These are phyloP conservation scores for Thyridium curvatum DNA, from an alignment of 2,329 filamentous ascomycete genomes.

Conservation along the genomic window DNA sequence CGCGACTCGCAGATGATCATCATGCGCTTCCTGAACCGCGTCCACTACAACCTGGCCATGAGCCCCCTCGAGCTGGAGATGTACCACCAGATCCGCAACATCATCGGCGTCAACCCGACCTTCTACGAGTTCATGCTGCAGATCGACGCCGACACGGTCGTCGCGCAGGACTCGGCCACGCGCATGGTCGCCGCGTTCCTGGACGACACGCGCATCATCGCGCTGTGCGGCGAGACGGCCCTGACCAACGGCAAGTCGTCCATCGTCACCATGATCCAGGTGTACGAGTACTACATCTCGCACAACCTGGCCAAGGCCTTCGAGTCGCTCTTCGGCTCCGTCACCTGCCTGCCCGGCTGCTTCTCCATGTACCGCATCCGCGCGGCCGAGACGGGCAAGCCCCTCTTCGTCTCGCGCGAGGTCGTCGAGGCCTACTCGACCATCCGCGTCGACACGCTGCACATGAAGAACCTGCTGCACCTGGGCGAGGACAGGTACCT, in stretches of 20 bases:
- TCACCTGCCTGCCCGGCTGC: slow-evolving; percentile 96
- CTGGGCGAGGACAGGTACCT: slow-evolving; percentile 96
- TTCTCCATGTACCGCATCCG: slow-evolving; percentile 99
- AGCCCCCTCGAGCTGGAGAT: slow-evolving; percentile 95
- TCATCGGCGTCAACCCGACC: slow-evolving; percentile 96
- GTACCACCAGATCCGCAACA: slow-evolving; percentile 97
- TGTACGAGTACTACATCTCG: slow-evolving; percentile 99
- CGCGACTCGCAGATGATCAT: slow-evolving; percentile 98
- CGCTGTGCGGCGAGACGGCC: slow-evolving; percentile 88
- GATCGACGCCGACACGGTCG: slow-evolving; percentile 95
- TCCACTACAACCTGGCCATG: slow-evolving; percentile 97
- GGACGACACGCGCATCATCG: slow-evolving; percentile 88
- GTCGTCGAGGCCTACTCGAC: slow-evolving; percentile 83
- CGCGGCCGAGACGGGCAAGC: slow-evolving; percentile 89
- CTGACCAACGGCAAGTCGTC: slow-evolving; percentile 90
- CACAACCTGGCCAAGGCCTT: slow-evolving; percentile 97
- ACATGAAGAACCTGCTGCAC: slow-evolving; percentile 98
- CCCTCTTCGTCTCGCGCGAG: slow-evolving; percentile 90
- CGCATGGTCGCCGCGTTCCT: slow-evolving; percentile 90
- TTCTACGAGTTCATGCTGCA: slow-evolving; percentile 97
- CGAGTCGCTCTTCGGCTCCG: slow-evolving; percentile 92
- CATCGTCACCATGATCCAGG: slow-evolving; percentile 97
- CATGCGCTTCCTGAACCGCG: slow-evolving; percentile 98
- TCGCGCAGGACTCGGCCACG: slow-evolving; percentile 81
- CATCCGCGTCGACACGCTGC: slow-evolving; percentile 93